A percentile compares a stretch with the other conserved stretches of the same genome.
Evolutionary conservation across 805 yeast species (phyloP).

Genomic region (Myxozyma melibiosi): DNA sequence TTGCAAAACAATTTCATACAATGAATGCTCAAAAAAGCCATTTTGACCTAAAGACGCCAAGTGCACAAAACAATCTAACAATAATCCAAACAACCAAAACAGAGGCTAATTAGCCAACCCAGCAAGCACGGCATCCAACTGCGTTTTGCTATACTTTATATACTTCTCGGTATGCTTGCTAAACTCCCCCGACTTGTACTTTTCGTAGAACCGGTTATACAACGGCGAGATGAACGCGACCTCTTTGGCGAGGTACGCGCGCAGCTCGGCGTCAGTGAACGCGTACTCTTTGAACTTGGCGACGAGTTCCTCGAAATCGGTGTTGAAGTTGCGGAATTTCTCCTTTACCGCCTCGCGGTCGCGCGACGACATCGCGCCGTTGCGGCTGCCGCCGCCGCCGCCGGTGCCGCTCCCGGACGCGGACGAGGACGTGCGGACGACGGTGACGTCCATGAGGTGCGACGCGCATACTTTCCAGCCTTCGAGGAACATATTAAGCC

Average conservation of each 20-base stretch:
- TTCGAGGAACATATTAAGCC: constrained; percentile 66
- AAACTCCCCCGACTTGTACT: constrained; percentile 68
- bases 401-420: constrained; percentile 38
- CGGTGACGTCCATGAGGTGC: constrained; percentile 76
- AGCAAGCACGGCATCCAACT: constrained; percentile 46
- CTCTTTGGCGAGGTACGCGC: constrained; percentile 66
- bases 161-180: constrained; percentile 72
- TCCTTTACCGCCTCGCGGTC: constrained; percentile 84
- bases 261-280: constrained; percentile 67
- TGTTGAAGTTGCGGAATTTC: constrained; percentile 77
- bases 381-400: too few relatives aligned
- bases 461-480: constrained; percentile 80
- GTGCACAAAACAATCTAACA: not conserved
- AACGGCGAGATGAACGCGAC: constrained; percentile 76
- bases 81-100: not conserved
- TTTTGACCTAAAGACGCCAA: too few relatives aligned
- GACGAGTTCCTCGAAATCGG: constrained; percentile 76
- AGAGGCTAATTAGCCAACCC: constrained; percentile 35
- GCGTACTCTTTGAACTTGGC: constrained; percentile 64
- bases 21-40: not conserved
- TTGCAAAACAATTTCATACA: not conserved
- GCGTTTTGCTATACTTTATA: constrained; percentile 52
- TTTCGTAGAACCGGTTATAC: constrained; percentile 81
- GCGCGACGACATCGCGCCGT: constrained; percentile 59
- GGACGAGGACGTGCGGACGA: constrained; percentile 45